Evolutionary conservation across 306 rosid species (phyloP), one percentile per base, ranked within the genome.

Genomic region (Trichosanthes truncata): DNA sequence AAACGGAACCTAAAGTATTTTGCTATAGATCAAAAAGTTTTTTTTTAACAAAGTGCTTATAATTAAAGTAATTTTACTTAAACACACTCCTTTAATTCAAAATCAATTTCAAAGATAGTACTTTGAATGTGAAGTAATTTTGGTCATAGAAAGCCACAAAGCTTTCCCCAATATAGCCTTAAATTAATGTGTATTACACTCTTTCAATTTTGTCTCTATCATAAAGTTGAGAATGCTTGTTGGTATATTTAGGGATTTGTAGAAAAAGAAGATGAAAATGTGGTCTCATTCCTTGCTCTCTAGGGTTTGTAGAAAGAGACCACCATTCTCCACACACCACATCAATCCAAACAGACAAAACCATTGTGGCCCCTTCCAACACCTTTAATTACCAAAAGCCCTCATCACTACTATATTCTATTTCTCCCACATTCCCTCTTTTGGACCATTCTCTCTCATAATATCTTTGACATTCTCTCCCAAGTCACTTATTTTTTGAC

Each of bases 201-300:
- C 12, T 5, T 35, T 63, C 6, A 63, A 63, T 17, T 66, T 67
- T 67, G 74, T 10, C 18, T 3, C 74, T 38, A 20, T 67, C 31
- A 20, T 67, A 67, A 38, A 66, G 74, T 66, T 66, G 72, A 36
- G 48, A 66, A 18, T 0, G 21, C n/a, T n/a, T 25, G 73, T 36
- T 66, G 48, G 46, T 35, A 66, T 66, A 65, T 20, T 66, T 66
- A 20, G 74, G 49, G 74, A 35, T 38, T 36, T 3, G 74, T 66
- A n/a, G 49, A 25, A 65, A 57, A 66, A 38, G 49, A n/a, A 38
- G 29, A 66, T 66, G 49, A 63, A 63, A 65, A 40, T 67, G 74
- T 67, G 74, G 74, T 67, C 74, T 40, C 74, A 40, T 67, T 67
- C 51, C 74, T 67, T 67, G 33, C 8, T 38, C 17, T 67, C 49